Evolutionary conservation across 2,329 filamentous ascomycete species (phyloP).

Genomic region (Emericellopsis cladophorae): DNA sequence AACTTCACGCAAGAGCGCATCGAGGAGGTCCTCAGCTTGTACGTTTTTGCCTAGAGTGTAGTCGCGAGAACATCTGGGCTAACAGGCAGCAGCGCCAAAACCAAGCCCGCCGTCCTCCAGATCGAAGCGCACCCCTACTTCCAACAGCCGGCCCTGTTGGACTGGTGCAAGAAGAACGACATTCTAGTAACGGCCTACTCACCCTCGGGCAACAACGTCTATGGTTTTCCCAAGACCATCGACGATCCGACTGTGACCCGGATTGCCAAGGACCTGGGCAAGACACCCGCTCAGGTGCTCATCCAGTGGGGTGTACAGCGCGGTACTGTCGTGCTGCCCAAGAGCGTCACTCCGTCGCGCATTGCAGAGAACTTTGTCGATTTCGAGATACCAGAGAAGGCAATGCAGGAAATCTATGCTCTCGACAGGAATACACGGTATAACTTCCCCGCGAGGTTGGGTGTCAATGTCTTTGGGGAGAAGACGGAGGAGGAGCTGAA

Average conservation of each 20-base stretch:
- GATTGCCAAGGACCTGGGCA: conserved; percentile 36
- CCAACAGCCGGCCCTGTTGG: conserved; percentile 33
- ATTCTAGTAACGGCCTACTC: conserved; percentile 44
- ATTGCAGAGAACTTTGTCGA: conserved; percentile 52
- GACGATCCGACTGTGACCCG: conserved; percentile 36
- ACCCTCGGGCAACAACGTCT: conserved; percentile 46
- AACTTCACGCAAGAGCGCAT: conserved; percentile 44
- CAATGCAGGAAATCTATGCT: conserved; percentile 21
- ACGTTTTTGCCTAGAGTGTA: conserved; percentile 14
- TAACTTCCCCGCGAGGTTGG: conserved; percentile 27
- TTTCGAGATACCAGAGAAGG: conserved; percentile 20
- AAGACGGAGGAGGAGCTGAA: conserved; percentile 20
- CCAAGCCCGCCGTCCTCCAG: conserved; percentile 38
- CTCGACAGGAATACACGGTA: conserved; percentile 25
- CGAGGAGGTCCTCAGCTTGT: conserved; percentile 31
- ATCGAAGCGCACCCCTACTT: conserved; percentile 34
- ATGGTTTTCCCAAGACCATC: conserved; percentile 18
- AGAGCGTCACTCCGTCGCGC: conserved; percentile 53
- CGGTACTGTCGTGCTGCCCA: conserved; percentile 56
- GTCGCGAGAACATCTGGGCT: not conserved
- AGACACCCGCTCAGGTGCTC: conserved; percentile 38
- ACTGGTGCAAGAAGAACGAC: conserved; percentile 37
- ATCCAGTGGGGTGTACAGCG: conserved; percentile 50
- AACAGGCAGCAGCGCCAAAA: conserved; percentile 19
- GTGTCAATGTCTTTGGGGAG: conserved; percentile 29